Evolutionary conservation across 2,329 filamentous ascomycete species (phyloP).

Genomic region (Pleomassaria siparia): DNA sequence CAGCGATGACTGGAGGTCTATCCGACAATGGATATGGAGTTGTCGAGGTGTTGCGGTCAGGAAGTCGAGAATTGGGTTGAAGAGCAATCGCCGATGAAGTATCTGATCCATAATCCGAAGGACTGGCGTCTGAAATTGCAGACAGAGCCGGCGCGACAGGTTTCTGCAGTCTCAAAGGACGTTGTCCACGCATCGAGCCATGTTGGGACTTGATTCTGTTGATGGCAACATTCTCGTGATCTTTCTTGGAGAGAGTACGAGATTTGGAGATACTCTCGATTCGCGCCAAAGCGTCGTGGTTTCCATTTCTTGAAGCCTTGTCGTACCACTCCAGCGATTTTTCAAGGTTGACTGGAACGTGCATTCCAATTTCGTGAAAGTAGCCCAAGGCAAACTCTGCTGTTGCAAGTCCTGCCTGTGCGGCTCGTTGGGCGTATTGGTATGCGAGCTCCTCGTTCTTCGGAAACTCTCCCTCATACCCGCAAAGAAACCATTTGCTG

Average conservation of each 20-base stretch:
- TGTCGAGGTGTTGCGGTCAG: conserved; percentile 36
- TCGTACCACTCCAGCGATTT: conserved; percentile 90
- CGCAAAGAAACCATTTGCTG: conserved; percentile 98
- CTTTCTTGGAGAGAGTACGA: conserved; percentile 81
- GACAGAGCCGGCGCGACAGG: conserved; percentile 41
- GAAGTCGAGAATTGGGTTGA: conserved; percentile 24
- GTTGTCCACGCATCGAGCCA: conserved; percentile 53
- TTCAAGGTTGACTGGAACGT: conserved; percentile 77
- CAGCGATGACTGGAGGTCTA: conserved; percentile 54
- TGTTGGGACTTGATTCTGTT: conserved; percentile 71
- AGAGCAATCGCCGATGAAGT: conserved; percentile 21
- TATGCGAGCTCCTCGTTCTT: conserved; percentile 96
- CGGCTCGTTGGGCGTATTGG: conserved; percentile 85
- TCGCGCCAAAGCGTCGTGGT: conserved; percentile 80
- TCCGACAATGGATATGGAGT: conserved; percentile 50
- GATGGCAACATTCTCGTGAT: conserved; percentile 91
- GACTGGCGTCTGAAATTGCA: conserved; percentile 41
- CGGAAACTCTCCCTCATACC: conserved; percentile 85
- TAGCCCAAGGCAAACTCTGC: conserved; percentile 97
- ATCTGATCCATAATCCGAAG: conserved; percentile 36
- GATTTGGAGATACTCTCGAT: conserved; percentile 83
- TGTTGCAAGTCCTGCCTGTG: conserved; percentile 76
- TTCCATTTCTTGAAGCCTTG: conserved; percentile 84
- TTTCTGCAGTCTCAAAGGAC: conserved; percentile 49
- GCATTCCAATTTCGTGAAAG: conserved; percentile 95